These are phyloP conservation scores for Coemansia sp. DNA, from an alignment of 192 early-diverging fungal species.

Conservation along the genomic window DNA sequence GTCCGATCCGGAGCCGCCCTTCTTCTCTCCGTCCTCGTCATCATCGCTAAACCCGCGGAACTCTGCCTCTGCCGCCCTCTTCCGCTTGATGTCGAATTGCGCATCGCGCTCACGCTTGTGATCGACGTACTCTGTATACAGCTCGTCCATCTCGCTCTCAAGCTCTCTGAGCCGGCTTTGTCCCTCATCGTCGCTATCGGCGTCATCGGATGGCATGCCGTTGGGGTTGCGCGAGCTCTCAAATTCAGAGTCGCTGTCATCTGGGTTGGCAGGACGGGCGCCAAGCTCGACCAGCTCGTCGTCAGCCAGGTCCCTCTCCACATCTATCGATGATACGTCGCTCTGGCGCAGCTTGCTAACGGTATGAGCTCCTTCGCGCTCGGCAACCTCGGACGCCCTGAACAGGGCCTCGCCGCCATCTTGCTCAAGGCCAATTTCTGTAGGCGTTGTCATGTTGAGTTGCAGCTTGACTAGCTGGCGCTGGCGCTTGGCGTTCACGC, in stretches of 20 bases:
- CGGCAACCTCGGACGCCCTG: conserved; percentile 52
- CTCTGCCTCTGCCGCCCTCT: conserved; percentile 69
- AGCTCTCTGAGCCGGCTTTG: conserved; percentile 62
- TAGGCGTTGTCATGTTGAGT: conserved; percentile 77
- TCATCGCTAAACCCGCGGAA: conserved; percentile 66
- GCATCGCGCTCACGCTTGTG: conserved; percentile 78
- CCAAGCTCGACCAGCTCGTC: conserved; percentile 59
- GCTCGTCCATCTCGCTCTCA: conserved; percentile 62
- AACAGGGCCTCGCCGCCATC: conserved; percentile 65
- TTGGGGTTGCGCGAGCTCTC: conserved; percentile 27
- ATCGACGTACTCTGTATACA: conserved; percentile 73
- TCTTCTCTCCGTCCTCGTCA: no score
- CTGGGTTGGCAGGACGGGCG: conserved; percentile 37
- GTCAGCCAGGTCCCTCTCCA: conserved; percentile 48
- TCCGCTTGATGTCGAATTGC: conserved; percentile 70
- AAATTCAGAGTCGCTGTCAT: conserved; percentile 26
- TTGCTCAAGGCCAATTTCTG: conserved; percentile 76
- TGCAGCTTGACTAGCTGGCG: conserved; percentile 76
- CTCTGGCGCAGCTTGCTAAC: conserved; percentile 37
- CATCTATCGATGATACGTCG: conserved; percentile 56
- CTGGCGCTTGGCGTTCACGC: conserved; percentile 70
- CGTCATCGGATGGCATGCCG: conserved; percentile 42
- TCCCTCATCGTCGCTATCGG: conserved; percentile 61
- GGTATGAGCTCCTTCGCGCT: conserved; percentile 32
- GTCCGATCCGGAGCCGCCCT: conserved; percentile 5